phyloP scores from a whole-genome alignment of 106 monocot species.

The Allium sativum region DNA sequence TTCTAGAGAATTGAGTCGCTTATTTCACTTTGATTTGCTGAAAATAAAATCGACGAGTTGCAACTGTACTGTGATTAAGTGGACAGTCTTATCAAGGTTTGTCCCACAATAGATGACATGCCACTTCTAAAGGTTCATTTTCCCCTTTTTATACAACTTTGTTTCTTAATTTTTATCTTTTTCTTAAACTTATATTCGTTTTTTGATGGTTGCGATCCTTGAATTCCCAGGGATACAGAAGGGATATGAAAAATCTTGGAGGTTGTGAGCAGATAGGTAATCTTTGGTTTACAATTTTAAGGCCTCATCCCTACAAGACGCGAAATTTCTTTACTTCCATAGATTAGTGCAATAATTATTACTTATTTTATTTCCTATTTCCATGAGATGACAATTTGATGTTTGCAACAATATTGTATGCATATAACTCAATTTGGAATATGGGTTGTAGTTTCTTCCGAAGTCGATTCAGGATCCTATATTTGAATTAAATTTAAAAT shows the following conservation, averaged over 20 bases:
- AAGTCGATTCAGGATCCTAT: constrained; percentile 7
- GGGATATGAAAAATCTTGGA: constrained; percentile 74
- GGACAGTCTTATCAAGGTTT: constrained; percentile 23
- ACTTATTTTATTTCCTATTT: too few species aligned
- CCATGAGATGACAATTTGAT: background rate
- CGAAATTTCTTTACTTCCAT: background rate
- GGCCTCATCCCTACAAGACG: background rate
- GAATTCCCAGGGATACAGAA: constrained; percentile 40
- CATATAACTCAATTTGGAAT: background rate
- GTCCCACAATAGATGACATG: constrained; percentile 28
- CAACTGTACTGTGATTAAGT: constrained; percentile 19
- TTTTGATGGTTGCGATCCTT: constrained; percentile 12
- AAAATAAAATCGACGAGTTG: too few species aligned
- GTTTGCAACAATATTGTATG: background rate
- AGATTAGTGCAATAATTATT: constrained; percentile 2
- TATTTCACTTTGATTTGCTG: too few species aligned
- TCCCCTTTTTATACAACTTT: background rate
- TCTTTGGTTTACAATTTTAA: background rate
- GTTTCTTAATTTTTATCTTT: background rate
- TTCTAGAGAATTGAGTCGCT: too few species aligned
- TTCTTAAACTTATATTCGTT: too few species aligned
- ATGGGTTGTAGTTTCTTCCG: constrained; percentile 1
- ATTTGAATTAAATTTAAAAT: constrained; percentile 4
- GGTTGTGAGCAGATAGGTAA: constrained; percentile 53
- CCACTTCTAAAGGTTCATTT: constrained; percentile 22